Evolutionary conservation across 2,329 filamentous ascomycete species (phyloP), one percentile per base, ranked within the genome.

Genomic region (Diaporthe sp.): DNA sequence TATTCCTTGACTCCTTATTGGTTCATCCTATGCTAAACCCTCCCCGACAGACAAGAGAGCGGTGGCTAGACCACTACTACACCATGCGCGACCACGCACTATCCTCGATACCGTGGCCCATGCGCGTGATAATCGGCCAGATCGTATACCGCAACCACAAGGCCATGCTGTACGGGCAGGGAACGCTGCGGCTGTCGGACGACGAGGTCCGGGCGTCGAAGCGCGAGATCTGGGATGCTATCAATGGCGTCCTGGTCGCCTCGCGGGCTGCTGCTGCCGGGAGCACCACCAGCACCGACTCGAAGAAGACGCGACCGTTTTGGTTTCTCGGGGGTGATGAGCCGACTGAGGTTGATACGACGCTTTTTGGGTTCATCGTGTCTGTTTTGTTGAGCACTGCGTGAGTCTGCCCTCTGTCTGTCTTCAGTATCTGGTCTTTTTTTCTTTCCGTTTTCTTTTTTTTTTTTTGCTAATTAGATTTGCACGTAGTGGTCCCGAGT

Each of bases 11-110:
- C 15, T 5, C 3, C 12, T 15, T 8, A 13, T 42, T 8, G 3
- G 52, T 8, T n/a, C 30, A 40, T 19, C 57, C 25, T n/a, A 9
- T 19, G 17, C 67, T 74, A 15, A 54, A 12, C 10, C 12, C 13
- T 2, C 17, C 25, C 13, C 22, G 22, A 47, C 71, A 88, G 85
- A 80, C 76, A 1, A 83, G 85, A 54, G 91, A 93, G 81, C 84
- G 86, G 75, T 93, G 91, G 91, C 79, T 86, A 3, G 83, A 89
- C 73, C 91, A 92, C 79, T 92, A 89, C 82, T 86, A 89, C 75
- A 80, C 82, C 19, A 92, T 91, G 89, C 87, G 90, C 22, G 85
- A 86, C 68, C 82, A 88, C 50, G 82, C 86, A 0, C 82, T 93
- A 9, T 81, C 79, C 13, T 71, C 85, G 0, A 76, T 92, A 1